Base-by-base conservation (phyloP, 441 rosid species). In the Omphalea diandra region DNA sequence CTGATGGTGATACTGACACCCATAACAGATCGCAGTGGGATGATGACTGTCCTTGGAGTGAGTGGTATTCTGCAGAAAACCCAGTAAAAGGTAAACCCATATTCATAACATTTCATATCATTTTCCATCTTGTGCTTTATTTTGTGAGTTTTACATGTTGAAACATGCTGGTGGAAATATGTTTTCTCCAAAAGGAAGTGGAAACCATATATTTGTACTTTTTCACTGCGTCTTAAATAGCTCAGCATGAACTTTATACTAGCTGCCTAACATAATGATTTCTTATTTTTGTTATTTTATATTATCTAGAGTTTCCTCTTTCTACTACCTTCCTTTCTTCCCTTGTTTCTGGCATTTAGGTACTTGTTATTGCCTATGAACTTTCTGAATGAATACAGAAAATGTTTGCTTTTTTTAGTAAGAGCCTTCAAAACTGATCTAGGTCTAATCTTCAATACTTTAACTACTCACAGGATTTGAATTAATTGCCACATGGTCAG, bases 11-110 rank as follows among this genome's bases (percentile, higher is more conserved):
- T 41, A 75, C 77, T 73, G 89, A 84, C 69, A 79, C 80, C 47
- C 87, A 67, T 54, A 84, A 57, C 73, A 87, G 78, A 73, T 77
- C 83, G 58, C 94, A 86, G 18, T 93, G 98, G 99, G 99, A 96
- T 82, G 97, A 91, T 79, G 97, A 87, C 81, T 96, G 97, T 76
- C 97, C 99, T 75, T 96, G 99, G 98, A 93, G 93, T 75, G 97
- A 90, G 85, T 93, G 99, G 99, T 93, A 91, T 81, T 93, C 97
- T 73, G 93, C 97, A 7, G 99, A 93, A 83, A 94, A 96, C 79
- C 97, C 91, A 17, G 75, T 96, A 43, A 85, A 83, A 89, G 98
- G 99, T 93, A 76, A 56, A 63, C 55, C 65, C 73, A 14, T 49
- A 58, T 70, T 36, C 24, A 49, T 17, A 20, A 63, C 27, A 20